Evolutionary conservation across 2,329 filamentous ascomycete genomes (phyloP).

Genomic region (Colletotrichum trifolii): DNA sequence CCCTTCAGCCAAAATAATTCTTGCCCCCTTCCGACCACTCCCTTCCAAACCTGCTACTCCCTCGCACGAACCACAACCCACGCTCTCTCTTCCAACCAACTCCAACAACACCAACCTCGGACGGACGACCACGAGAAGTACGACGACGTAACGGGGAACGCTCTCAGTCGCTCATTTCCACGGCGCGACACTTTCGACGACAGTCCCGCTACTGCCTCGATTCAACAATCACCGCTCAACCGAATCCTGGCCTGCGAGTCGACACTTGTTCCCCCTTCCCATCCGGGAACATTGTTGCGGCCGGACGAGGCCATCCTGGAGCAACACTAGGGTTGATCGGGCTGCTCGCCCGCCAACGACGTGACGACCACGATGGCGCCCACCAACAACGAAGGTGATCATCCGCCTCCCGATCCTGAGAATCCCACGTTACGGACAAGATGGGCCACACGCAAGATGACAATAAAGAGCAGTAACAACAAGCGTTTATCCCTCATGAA

Average conservation of each 20-base stretch:
- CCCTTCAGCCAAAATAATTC: slow-evolving; percentile 37
- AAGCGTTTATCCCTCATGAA: slow-evolving; percentile 88
- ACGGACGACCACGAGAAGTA: slow-evolving; percentile 18
- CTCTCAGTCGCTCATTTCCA: slow-evolving; percentile 33
- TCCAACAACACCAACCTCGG: slow-evolving; percentile 31
- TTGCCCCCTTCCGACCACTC: slow-evolving; percentile 37
- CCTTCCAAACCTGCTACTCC: slow-evolving; percentile 33
- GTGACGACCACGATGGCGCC: slow-evolving; percentile 41
- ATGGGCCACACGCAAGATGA: slow-evolving; percentile 95
- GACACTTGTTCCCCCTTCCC: slow-evolving; percentile 16
- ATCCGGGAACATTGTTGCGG: slow-evolving; percentile 35
- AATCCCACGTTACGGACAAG: slow-evolving; percentile 77
- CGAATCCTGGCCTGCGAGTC: slow-evolving; percentile 19
- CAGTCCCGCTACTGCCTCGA: slow-evolving; percentile 1
- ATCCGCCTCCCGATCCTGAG: slow-evolving; percentile 57
- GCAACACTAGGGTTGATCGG: slow-evolving; percentile 54
- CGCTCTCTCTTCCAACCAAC: slow-evolving; percentile 21
- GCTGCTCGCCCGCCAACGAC: slow-evolving; percentile 40
- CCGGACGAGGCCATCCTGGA: slow-evolving; percentile 53
- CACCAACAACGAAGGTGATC: slow-evolving; percentile 40
- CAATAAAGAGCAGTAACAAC: slow-evolving; percentile 76
- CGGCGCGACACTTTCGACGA: slow-evolving; percentile 9
- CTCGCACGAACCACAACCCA: slow-evolving; percentile 33
- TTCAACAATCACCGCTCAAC: slow-evolving; percentile 3
- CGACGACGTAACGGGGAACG: slow-evolving; percentile 33